These are phyloP conservation scores for Triticum urartu DNA, from an alignment of 176 grass and related monocot species.

Conservation along the genomic window DNA sequence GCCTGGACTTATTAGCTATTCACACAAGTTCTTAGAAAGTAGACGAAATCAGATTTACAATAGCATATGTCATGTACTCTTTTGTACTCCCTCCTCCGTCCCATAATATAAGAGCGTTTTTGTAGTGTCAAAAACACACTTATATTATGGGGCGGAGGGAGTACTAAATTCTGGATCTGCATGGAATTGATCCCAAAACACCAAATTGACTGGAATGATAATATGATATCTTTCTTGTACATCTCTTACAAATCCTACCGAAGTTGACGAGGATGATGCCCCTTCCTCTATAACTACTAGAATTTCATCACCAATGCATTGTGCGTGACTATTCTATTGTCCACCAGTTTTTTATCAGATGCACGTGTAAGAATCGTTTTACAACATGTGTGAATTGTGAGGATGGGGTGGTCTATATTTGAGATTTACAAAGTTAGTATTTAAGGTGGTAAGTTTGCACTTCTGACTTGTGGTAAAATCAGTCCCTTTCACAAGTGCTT, in stretches of 20 bases:
- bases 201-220: background rate
- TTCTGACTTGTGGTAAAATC: background rate
- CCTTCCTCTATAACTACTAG: background rate
- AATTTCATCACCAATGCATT: background rate
- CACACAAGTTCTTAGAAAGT: background rate
- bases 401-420: background rate
- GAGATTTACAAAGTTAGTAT: background rate
- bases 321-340: background rate
- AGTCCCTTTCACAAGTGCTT: background rate
- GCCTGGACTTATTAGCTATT: background rate
- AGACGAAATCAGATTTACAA: constrained; percentile 4
- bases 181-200: background rate
- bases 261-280: background rate
- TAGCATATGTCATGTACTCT: background rate
- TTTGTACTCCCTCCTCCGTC: too few species aligned
- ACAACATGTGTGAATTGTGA: background rate
- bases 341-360: background rate
- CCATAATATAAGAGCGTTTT: too few species aligned
- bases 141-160: too few species aligned
- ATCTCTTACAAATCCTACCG: background rate
- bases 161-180: background rate
- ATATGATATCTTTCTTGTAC: background rate
- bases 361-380: background rate
- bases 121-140: too few species aligned
- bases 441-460: background rate